Evolutionary conservation across 768 basidiomycete genomes (phyloP), one percentile per base, ranked within the genome.

Genomic region (Megacollybia marginata): DNA sequence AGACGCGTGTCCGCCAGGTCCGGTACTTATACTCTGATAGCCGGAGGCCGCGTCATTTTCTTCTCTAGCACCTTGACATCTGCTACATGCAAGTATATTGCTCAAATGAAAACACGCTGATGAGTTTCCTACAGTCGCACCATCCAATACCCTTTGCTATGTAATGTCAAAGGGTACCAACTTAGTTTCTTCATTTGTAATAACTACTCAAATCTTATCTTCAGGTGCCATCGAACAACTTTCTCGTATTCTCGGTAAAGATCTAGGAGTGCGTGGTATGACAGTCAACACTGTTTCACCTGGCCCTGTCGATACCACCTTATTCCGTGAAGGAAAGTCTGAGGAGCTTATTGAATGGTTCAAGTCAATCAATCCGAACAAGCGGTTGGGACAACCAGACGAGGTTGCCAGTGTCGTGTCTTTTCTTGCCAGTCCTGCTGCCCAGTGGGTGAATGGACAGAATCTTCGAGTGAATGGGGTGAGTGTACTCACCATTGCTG

Each of bases 221-320:
- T 80, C 82, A 40, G 50, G 50, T 34, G 80, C 80, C 1, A 67
- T 82, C 48, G 80, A 82, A 58, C 80, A 82, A 53, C 65, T 80
- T 40, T 64, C 73, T 33, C 73, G 80, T 13, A 72, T 79, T 19
- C 71, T 83, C 15, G 73, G 80, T 5, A 80, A 82, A 52, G 79
- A 82, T 52, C 68, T 81, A n/a, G 79, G 76, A 3, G 54, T 62
- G 11, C 62, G 66, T 9, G 76, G 76, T 11, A 70, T 82, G 54
- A 81, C 77, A 0, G 79, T 80, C 35, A 82, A 82, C 64, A 73
- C 72, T n/a, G 61, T 82, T 48, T 73, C 78, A 1, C 76, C 78
- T 6, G 78, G 79, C 0, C 76, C 79, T 2, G 71, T 74, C 32
- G 78, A 79, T 55, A 80, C 80, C 11, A 66, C 71, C 10, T 64